phyloP scores from a whole-genome alignment of 257 asterid genomes.

The Handroanthus guayacan region DNA sequence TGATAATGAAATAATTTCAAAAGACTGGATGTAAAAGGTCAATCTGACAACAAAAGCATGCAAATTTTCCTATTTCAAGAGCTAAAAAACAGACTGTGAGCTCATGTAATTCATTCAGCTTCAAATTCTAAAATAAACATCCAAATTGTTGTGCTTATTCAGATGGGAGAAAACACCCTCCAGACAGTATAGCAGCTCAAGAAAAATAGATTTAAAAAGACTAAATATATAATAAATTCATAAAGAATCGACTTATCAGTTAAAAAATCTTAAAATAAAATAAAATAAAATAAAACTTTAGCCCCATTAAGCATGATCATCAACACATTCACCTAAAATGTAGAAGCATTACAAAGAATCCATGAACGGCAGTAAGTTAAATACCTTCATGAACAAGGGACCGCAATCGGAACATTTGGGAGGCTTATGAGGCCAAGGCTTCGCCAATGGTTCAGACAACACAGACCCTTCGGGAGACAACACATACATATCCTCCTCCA shows the following conservation, averaged over 20 bases:
- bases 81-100: background rate
- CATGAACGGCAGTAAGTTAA: background rate
- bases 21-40: background rate
- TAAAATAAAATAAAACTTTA: too few species aligned
- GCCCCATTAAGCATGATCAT: background rate
- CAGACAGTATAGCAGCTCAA: background rate
- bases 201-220: background rate
- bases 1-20: conserved; percentile 9
- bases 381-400: conserved; percentile 5
- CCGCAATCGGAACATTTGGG: conserved; percentile 34
- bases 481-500: conserved; percentile 92
- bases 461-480: conserved; percentile 74
- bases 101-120: conserved; percentile 11
- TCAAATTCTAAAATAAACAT: background rate
- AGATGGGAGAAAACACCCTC: background rate
- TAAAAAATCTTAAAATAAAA: too few species aligned
- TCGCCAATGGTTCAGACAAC: conserved; percentile 38
- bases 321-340: background rate
- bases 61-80: background rate
- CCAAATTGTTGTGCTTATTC: background rate
- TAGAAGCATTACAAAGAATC: background rate
- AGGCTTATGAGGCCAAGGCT: conserved; percentile 6
- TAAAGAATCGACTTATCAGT: too few species aligned
- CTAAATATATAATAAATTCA: background rate
- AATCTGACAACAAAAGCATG: background rate